Conservation (phyloP, 2,329 filamentous ascomycete genomes). For the Blumeria hordei region DNA sequence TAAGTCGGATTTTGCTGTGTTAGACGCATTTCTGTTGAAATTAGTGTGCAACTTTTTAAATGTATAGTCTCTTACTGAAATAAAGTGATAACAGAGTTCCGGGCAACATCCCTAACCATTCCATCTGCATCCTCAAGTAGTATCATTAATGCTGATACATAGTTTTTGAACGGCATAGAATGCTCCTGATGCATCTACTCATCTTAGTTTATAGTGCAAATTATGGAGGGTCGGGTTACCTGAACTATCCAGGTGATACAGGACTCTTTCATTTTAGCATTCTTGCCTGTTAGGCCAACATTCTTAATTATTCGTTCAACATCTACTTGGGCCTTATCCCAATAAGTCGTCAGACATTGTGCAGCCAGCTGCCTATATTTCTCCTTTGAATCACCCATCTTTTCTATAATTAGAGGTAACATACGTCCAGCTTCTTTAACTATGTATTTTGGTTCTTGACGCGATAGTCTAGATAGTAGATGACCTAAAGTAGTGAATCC, state of each 20-base stretch:
- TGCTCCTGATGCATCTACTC: slow-evolving; percentile 56
- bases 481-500: slow-evolving; percentile 77
- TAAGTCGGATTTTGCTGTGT: slow-evolving; percentile 65
- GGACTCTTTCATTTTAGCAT: slow-evolving; percentile 61
- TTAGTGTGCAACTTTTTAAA: no score
- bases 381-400: slow-evolving; percentile 72
- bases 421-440: slow-evolving; percentile 46
- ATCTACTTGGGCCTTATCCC: slow-evolving; percentile 41
- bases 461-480: slow-evolving; percentile 60
- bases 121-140: slow-evolving; percentile 78
- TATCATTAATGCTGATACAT: slow-evolving; percentile 63
- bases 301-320: slow-evolving; percentile 64
- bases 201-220: slow-evolving; percentile 1
- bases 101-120: slow-evolving; percentile 64
- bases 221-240: slow-evolving; percentile 19
- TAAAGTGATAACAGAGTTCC: slow-evolving; percentile 61
- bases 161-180: slow-evolving; percentile 55
- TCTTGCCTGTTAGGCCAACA: slow-evolving; percentile 54
- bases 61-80: slow-evolving; percentile 34
- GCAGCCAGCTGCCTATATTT: slow-evolving; percentile 53
- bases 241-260: slow-evolving; percentile 68
- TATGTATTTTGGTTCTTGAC: slow-evolving; percentile 58
- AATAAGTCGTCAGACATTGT: slow-evolving; percentile 57
- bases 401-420: slow-evolving; percentile 54
- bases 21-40: slow-evolving; percentile 40